Evolutionary conservation across 2,329 filamentous ascomycete species (phyloP).

Genomic region (Fusarium succisae): DNA sequence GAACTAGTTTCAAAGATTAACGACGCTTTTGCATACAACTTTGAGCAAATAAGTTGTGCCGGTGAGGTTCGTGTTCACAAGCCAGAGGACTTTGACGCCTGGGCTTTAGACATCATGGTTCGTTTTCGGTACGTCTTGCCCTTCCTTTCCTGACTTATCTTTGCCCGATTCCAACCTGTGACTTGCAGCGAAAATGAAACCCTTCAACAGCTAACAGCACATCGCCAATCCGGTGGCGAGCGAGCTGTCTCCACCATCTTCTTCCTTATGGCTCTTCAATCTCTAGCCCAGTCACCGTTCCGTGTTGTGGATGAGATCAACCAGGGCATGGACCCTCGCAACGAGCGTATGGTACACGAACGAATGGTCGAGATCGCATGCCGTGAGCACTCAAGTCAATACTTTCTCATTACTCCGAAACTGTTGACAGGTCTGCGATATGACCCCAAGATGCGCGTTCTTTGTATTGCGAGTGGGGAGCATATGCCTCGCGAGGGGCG

Average conservation of each 20-base stretch:
- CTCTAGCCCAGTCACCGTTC: conserved; percentile 92
- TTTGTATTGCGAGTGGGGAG: conserved; percentile 93
- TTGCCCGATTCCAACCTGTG: conserved; percentile 9
- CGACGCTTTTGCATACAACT: conserved; percentile 91
- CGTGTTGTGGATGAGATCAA: conserved; percentile 99
- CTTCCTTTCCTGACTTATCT: neutral
- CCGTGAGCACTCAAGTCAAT: conserved; percentile 79
- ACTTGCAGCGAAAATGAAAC: conserved; percentile 75
- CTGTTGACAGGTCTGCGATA: conserved; percentile 86
- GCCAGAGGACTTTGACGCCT: conserved; percentile 90
- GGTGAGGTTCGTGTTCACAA: conserved; percentile 91
- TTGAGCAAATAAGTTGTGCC: conserved; percentile 91
- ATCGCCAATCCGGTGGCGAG: conserved; percentile 96
- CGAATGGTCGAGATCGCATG: conserved; percentile 99
- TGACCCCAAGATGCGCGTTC: conserved; percentile 88
- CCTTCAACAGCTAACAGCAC: conserved; percentile 85
- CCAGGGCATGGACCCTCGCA: conserved; percentile 98
- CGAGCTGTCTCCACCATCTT: conserved; percentile 97
- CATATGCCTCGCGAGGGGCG: conserved; percentile 66
- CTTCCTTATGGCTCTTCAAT: conserved; percentile 97
- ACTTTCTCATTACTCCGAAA: conserved; percentile 98
- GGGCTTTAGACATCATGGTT: conserved; percentile 93
- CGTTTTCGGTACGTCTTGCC: conserved; percentile 79
- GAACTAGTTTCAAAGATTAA: conserved; percentile 82
- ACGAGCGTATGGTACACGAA: conserved; percentile 97